Percentiles rank a stretch among this genome's conserved stretches.
phyloP scores from a whole-genome alignment of 2,329 filamentous ascomycete genomes.

The Aaosphaeria arxii region DNA sequence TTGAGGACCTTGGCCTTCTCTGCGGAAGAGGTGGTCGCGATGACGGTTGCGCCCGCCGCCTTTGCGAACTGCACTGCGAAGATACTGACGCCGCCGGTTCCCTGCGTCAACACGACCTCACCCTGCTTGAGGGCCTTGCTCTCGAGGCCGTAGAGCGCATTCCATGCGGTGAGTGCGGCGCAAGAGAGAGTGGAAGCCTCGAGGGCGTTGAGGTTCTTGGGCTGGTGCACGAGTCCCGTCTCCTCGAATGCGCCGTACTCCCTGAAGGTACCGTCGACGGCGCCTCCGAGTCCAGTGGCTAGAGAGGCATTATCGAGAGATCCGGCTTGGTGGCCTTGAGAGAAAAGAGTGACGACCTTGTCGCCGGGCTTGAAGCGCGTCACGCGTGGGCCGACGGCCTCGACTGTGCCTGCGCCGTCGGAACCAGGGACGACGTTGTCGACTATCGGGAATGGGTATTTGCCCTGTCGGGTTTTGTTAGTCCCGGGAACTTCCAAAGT shows the following conservation, averaged over 20 bases:
- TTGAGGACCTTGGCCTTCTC: constrained; percentile 51
- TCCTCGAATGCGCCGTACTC: constrained; percentile 67
- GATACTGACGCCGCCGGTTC: constrained; percentile 67
- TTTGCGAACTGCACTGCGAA: constrained; percentile 60
- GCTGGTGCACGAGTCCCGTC: constrained; percentile 62
- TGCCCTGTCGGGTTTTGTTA: constrained; percentile 25
- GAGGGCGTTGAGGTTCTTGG: constrained; percentile 51
- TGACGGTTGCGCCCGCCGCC: constrained; percentile 54
- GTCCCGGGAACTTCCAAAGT: not conserved
- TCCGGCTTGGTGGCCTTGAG: constrained; percentile 55
- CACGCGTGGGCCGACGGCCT: constrained; percentile 55
- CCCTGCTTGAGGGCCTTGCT: constrained; percentile 36
- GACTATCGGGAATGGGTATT: constrained; percentile 43
- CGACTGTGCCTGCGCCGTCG: constrained; percentile 53
- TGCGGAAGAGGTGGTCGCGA: constrained; percentile 55
- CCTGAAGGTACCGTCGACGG: constrained; percentile 65
- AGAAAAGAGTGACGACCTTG: constrained; percentile 62
- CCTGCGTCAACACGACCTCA: constrained; percentile 61
- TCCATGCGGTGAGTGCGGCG: constrained; percentile 48
- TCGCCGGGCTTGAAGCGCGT: constrained; percentile 57
- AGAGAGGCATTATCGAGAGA: constrained; percentile 39
- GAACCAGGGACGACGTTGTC: constrained; percentile 46
- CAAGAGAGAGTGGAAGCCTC: constrained; percentile 50
- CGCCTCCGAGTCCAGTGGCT: constrained; percentile 63
- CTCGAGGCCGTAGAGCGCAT: constrained; percentile 51